Percentiles rank a stretch among this genome's conserved stretches.
Evolutionary conservation across 371 early-diverging fungal species (phyloP).

Genomic region (Actinomucor elegans): DNA sequence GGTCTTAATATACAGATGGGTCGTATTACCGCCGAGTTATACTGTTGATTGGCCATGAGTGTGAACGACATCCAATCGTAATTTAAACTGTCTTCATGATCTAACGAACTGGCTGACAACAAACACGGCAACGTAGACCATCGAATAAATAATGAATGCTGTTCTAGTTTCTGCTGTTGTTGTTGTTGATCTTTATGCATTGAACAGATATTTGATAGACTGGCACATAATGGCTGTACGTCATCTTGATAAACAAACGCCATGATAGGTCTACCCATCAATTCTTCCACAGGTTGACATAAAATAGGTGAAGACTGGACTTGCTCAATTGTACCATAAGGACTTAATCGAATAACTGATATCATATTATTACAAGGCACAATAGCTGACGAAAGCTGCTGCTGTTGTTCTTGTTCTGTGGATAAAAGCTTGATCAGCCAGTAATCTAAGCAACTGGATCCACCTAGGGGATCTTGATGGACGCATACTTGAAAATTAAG

Average conservation of each 20-base stretch:
- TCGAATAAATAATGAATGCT: conserved; percentile 16
- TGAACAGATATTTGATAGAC: conserved; percentile 7
- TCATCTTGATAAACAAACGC: conserved; percentile 26
- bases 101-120: not conserved
- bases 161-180: not conserved
- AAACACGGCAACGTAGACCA: conserved; percentile 20
- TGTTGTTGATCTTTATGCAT: not conserved
- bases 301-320: conserved; percentile 5
- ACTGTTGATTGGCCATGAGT: not conserved
- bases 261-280: conserved; percentile 24
- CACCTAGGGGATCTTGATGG: conserved; percentile 23
- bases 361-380: not conserved
- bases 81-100: conserved; percentile 5
- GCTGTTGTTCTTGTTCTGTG: not conserved
- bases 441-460: conserved; percentile 12
- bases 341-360: conserved; percentile 20
- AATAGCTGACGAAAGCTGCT: not conserved
- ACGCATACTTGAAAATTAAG: conserved; percentile 22
- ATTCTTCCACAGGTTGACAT: conserved; percentile 5
- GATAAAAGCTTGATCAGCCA: conserved; percentile 16
- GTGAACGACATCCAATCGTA: conserved; percentile 27
- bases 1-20: conserved; percentile 12
- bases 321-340: conserved; percentile 28
- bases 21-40: not conserved
- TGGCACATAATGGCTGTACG: conserved; percentile 10